These are phyloP conservation scores for Stereocaulon alpinum DNA, from an alignment of 495 filamentous ascomycete genomes.

Conservation along the genomic window DNA sequence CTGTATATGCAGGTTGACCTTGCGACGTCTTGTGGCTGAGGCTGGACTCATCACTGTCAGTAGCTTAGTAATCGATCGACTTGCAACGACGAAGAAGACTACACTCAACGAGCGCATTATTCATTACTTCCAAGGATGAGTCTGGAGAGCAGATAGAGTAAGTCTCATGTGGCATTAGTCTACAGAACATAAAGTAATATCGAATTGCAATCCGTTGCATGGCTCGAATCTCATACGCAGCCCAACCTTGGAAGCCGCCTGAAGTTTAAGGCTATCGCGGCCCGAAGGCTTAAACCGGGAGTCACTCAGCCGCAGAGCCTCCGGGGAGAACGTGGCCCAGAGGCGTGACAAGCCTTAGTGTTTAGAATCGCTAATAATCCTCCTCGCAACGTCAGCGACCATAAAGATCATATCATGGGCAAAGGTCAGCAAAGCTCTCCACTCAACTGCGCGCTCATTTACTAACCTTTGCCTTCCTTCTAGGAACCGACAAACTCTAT, in stretches of 20 bases:
- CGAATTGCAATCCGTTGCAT: too few species aligned
- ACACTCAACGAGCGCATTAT: too few species aligned
- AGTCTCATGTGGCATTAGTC: too few species aligned
- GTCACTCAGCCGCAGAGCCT: not conserved
- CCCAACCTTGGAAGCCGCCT: not conserved
- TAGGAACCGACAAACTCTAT: constrained; percentile 68
- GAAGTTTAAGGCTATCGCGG: not conserved
- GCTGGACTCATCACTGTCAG: too few species aligned
- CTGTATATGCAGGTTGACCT: too few species aligned
- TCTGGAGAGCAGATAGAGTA: too few species aligned
- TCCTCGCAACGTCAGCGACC: not conserved
- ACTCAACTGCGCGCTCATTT: not conserved
- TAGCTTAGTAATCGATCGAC: too few species aligned
- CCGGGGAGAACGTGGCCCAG: not conserved
- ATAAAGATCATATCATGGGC: constrained; percentile 3
- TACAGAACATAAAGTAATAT: too few species aligned
- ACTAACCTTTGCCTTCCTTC: constrained; percentile 6
- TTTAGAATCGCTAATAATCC: not conserved
- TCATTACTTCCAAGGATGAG: too few species aligned
- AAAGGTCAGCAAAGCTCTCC: constrained; percentile 5
- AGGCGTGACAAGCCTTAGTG: not conserved
- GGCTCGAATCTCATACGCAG: too few species aligned
- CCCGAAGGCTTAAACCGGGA: not conserved
- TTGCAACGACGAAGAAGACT: too few species aligned
- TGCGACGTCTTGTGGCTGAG: too few species aligned